phyloP scores from a whole-genome alignment of 306 rosid genomes.

The Vigna trinervia region DNA sequence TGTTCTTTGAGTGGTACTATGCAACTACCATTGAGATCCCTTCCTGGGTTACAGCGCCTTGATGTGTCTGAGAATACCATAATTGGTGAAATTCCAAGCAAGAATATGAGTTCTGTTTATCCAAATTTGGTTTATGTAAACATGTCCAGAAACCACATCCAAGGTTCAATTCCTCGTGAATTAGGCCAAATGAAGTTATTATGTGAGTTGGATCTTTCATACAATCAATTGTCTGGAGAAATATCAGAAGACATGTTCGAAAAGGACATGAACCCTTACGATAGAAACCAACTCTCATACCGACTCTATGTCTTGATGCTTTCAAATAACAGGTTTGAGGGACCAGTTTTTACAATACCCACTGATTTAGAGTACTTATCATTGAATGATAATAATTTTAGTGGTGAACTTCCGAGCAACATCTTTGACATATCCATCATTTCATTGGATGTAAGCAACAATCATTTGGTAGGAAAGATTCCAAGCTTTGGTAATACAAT shows the following conservation, averaged over 20 bases:
- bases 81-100: background rate
- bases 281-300: too few species aligned
- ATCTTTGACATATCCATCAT: background rate
- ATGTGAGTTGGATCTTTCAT: background rate
- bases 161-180: slow-evolving; percentile 4
- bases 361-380: background rate
- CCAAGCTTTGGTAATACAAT: background rate
- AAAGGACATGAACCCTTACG: too few species aligned
- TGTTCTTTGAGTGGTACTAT: slow-evolving; percentile 10
- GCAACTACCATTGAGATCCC: background rate
- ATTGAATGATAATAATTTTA: slow-evolving; percentile 15
- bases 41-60: rapidly evolving
- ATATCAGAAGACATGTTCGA: background rate
- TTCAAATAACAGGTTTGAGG: background rate
- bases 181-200: background rate
- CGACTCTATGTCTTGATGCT: too few species aligned
- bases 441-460: slow-evolving; percentile 25
- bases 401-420: background rate
- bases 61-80: slow-evolving; percentile 10
- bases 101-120: background rate
- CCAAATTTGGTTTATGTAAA: background rate
- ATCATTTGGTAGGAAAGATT: slow-evolving; percentile 27
- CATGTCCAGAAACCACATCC: background rate
- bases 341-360: background rate
- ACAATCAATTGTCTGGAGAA: background rate